Evolutionary conservation across 164 flowering plant species (phyloP).

Genomic region (Aristolochia californica): DNA sequence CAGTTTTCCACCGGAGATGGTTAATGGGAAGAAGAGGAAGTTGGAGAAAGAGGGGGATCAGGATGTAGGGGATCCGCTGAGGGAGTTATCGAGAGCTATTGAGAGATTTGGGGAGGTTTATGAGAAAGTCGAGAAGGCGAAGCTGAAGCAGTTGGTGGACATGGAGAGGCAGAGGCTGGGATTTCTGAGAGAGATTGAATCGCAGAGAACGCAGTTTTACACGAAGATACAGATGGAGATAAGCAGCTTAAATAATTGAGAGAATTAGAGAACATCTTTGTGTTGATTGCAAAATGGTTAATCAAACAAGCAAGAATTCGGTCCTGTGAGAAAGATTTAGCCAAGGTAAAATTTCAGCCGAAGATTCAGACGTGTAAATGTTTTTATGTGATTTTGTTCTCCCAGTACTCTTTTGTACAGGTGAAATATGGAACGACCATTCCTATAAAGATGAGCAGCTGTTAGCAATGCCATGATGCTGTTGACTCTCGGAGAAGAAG

Average conservation of each 20-base stretch:
- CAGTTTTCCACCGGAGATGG: conserved; percentile 29
- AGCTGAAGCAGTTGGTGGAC: conserved; percentile 70
- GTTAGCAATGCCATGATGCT: no score
- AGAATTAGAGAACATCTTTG: no score
- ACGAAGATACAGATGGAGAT: conserved; percentile 81
- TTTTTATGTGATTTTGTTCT: background rate
- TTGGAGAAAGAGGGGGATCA: conserved; percentile 8
- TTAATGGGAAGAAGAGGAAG: conserved; percentile 22
- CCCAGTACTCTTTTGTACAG: no score
- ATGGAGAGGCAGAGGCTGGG: conserved; percentile 92
- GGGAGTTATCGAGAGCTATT: conserved; percentile 56
- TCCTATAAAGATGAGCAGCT: no score
- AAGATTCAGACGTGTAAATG: no score
- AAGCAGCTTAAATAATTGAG: background rate
- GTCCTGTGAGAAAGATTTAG: no score
- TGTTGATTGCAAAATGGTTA: background rate
- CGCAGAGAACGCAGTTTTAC: conserved; percentile 89
- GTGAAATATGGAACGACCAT: no score
- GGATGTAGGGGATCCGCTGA: conserved; percentile 34
- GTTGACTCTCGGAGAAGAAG: no score
- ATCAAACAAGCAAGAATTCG: conserved; percentile 22
- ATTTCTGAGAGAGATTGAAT: conserved; percentile 69
- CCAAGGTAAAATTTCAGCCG: no score
- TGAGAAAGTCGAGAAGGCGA: conserved; percentile 63
- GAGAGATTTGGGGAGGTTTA: conserved; percentile 69